Evolutionary conservation across 163 green algal genomes (phyloP).

Genomic region (Scenedesmus sp.): DNA sequence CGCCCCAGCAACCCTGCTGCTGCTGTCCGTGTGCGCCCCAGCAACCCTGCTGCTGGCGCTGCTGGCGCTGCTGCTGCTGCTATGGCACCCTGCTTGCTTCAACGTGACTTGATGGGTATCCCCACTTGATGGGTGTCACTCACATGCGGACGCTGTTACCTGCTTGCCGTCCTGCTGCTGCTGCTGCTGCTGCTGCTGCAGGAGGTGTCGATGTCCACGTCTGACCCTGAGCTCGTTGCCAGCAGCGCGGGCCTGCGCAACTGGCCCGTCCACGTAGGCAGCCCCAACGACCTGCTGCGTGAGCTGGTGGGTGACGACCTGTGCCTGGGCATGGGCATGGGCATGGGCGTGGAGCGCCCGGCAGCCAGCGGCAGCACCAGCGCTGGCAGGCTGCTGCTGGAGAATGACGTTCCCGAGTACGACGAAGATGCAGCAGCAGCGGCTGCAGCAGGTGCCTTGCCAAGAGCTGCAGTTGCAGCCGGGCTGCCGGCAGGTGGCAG

Average conservation of each 20-base stretch:
- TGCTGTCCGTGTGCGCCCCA: too few species aligned
- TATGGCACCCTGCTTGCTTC: neutral
- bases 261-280: slow-evolving; percentile 65
- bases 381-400: slow-evolving; percentile 38
- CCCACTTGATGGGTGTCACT: too few species aligned
- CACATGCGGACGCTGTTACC: neutral
- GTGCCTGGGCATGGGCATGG: neutral
- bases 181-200: slow-evolving; percentile 45
- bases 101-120: slow-evolving; percentile 50
- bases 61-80: neutral
- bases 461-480: neutral
- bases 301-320: slow-evolving; percentile 29
- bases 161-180: neutral
- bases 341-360: neutral
- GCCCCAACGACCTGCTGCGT: slow-evolving; percentile 2
- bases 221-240: slow-evolving; percentile 57
- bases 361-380: slow-evolving; percentile 26
- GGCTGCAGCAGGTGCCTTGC: neutral
- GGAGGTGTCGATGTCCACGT: slow-evolving; percentile 72
- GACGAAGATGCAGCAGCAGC: slow-evolving; percentile 32
- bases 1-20: too few species aligned
- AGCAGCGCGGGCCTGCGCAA: slow-evolving; percentile 60
- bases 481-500: neutral
- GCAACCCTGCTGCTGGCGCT: too few species aligned
- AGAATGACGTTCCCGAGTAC: slow-evolving; percentile 51